phyloP scores from a whole-genome alignment of 257 asterid species.

The Solanum raphanifolium region DNA sequence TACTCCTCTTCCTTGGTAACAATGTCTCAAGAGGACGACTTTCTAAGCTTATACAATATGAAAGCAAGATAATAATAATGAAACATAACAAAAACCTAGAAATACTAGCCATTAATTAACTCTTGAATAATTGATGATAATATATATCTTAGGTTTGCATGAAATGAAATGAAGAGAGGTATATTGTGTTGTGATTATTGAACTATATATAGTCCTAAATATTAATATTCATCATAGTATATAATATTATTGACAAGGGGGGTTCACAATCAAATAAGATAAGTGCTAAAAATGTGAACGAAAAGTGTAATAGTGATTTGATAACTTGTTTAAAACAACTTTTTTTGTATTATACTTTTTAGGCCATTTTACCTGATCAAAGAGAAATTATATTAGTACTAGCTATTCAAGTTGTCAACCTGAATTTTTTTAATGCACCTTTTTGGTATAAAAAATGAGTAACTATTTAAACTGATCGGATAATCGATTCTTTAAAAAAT shows the following conservation, averaged over 20 bases:
- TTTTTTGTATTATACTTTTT: too few relatives aligned
- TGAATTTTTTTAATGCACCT: background rate
- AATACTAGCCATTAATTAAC: background rate
- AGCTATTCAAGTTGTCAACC: background rate
- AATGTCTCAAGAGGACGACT: background rate
- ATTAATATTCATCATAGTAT: too few relatives aligned
- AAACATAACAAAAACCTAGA: constrained; percentile 1
- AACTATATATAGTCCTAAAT: background rate
- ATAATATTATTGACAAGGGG: background rate
- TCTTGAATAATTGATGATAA: background rate
- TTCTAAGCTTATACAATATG: background rate
- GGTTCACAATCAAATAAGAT: background rate
- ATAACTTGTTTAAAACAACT: background rate
- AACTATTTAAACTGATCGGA: background rate
- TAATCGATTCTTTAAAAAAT: background rate
- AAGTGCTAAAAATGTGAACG: background rate
- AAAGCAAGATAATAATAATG: background rate
- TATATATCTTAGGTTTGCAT: background rate
- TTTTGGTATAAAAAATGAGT: background rate
- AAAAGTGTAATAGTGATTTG: background rate
- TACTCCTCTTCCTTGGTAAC: background rate
- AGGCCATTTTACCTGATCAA: background rate
- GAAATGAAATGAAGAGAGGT: background rate
- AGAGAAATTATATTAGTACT: background rate
- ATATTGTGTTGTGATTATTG: background rate